Evolutionary conservation across 805 yeast species (phyloP), one percentile per base, ranked within the genome.

Genomic region (Wilhelminamyces savonicus): DNA sequence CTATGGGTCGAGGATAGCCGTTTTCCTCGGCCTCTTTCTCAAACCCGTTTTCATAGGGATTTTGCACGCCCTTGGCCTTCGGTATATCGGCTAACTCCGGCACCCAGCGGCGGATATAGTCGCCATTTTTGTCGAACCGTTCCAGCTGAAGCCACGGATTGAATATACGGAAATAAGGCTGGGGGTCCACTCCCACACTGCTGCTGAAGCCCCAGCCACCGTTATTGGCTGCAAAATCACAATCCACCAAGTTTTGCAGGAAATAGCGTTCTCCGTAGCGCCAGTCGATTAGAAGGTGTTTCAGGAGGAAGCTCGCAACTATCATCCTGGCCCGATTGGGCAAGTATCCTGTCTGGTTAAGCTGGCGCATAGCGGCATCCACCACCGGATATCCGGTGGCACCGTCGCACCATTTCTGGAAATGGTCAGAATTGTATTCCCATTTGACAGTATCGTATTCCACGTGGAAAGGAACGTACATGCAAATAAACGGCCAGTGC

Each of bases 141-240:
- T 61, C 64, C 17, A 71, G 62, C 38, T 74, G 79, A 3, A 66
- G 40, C 37, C 57, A 61, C 14, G 76, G 74, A 39, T 74, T 74
- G 46, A 74, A 69, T 5, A 72, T 66, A 14, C 78, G 55, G 44
- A 72, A 73, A 54, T 68, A 73, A 2, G 79, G 79, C 42, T 73
- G 78, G 2, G 74, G 66, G 41, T 71, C 75, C 11, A 69, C 62
- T 1, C 78, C 77, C 1, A 70, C 64, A 36, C 73, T 61, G 3
- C 74, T 60, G 24, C 69, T 54, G 46, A 71, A 71, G 1, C 74
- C 74, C 81, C 79, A 74, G 2, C 79, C 79, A 6, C 74, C 77
- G 26, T 64, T 61, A 45, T 74, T 74, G 24, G 74, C 69, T 18
- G 73, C 61, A 37, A 71, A 59, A 43, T 74, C 81, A 16, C 68